Evolutionary conservation across 345 rosid genomes (phyloP).

Genomic region (Gossypium sturtianum): DNA sequence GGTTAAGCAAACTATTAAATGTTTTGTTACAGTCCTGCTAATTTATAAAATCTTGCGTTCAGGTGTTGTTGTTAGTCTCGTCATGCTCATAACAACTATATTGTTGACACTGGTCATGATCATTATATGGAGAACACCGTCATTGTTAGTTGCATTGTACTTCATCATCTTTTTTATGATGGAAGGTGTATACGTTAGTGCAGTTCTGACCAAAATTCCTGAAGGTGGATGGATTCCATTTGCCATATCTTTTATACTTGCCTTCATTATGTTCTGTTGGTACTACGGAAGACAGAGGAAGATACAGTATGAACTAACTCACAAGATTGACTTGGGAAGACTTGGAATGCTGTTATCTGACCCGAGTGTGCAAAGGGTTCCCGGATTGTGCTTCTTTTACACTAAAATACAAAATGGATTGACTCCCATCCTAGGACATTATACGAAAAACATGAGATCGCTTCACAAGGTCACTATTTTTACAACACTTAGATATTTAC

Average conservation of each 20-base stretch:
- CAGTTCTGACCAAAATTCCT: constrained; percentile 61
- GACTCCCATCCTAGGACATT: constrained; percentile 75
- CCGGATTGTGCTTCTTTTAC: constrained; percentile 81
- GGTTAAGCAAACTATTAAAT: neutral
- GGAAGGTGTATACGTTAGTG: constrained; percentile 82
- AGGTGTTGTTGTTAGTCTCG: constrained; percentile 83
- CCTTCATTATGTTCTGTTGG: constrained; percentile 84
- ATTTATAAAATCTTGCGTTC: constrained; percentile 15
- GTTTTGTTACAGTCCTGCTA: neutral
- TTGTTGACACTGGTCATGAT: constrained; percentile 75
- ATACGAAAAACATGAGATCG: constrained; percentile 69
- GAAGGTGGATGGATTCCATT: constrained; percentile 96
- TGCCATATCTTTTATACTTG: constrained; percentile 67
- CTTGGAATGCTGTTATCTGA: constrained; percentile 47
- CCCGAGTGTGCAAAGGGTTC: constrained; percentile 68
- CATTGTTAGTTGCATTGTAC: constrained; percentile 52
- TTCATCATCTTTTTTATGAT: constrained; percentile 53
- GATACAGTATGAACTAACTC: constrained; percentile 63
- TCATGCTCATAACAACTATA: constrained; percentile 82
- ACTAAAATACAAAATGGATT: constrained; percentile 75
- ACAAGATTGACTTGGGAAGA: constrained; percentile 54
- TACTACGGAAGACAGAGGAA: constrained; percentile 81
- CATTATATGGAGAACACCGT: constrained; percentile 75
- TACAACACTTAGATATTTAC: constrained; percentile 54
- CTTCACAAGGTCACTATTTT: constrained; percentile 75